phyloP scores from a whole-genome alignment of 192 early-diverging fungal species.

The Rhizoclosmatium sp. region DNA sequence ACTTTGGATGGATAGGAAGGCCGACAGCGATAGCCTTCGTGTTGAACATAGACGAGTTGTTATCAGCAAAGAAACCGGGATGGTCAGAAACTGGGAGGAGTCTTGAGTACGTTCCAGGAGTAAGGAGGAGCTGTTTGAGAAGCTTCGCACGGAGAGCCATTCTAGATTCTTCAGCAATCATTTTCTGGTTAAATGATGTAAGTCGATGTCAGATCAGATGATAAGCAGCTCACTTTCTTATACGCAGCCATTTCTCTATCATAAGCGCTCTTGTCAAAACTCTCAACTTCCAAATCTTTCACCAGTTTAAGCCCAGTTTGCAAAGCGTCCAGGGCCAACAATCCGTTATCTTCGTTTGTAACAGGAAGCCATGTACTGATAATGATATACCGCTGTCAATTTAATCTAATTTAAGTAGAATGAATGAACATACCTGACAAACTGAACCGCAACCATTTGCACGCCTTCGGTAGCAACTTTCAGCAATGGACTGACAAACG shows the following conservation, averaged over 20 bases:
- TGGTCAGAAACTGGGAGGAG: slow-evolving; percentile 57
- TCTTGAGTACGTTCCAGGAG: slow-evolving; percentile 56
- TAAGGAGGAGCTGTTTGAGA: slow-evolving; percentile 51
- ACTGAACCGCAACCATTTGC: slow-evolving; percentile 61
- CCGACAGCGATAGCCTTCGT: slow-evolving; percentile 60
- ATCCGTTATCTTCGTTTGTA: slow-evolving; percentile 56
- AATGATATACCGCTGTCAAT: background rate
- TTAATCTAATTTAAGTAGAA: slow-evolving; percentile 19
- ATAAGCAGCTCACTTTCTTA: slow-evolving; percentile 33
- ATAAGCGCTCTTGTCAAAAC: slow-evolving; percentile 45
- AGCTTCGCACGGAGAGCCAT: slow-evolving; percentile 61
- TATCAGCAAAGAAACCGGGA: slow-evolving; percentile 61
- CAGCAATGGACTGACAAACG: slow-evolving; percentile 58
- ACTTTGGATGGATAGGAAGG: slow-evolving; percentile 63
- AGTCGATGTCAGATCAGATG: background rate
- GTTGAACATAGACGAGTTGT: slow-evolving; percentile 53
- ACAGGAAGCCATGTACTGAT: slow-evolving; percentile 64
- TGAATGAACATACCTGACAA: slow-evolving; percentile 35
- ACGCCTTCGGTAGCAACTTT: slow-evolving; percentile 44
- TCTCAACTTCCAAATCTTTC: slow-evolving; percentile 40
- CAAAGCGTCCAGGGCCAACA: slow-evolving; percentile 55
- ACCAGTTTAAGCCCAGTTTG: slow-evolving; percentile 50
- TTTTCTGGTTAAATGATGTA: slow-evolving; percentile 26
- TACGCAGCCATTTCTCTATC: slow-evolving; percentile 46
- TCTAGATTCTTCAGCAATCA: slow-evolving; percentile 51